A percentile compares a stretch with the other conserved stretches of the same genome.
Evolutionary conservation across 2,329 filamentous ascomycete genomes (phyloP).

Genomic region (Diaporthe aspalathi): DNA sequence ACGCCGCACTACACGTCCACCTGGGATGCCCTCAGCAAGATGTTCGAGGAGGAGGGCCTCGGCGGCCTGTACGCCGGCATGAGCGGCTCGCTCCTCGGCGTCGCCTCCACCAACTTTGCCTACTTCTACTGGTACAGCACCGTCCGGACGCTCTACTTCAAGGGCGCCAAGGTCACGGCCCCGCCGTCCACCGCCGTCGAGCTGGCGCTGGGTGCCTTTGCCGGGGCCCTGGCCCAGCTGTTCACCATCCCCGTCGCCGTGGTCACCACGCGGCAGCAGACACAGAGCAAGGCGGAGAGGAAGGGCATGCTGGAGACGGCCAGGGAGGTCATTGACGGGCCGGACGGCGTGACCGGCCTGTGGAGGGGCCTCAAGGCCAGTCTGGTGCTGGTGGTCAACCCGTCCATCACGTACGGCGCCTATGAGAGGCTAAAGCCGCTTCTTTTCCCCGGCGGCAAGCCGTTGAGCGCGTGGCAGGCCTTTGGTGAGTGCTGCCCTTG

Average conservation of each 20-base stretch:
- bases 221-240: slow-evolving; percentile 90
- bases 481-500: slow-evolving; percentile 75
- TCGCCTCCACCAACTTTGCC: slow-evolving; percentile 97
- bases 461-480: slow-evolving; percentile 84
- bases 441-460: slow-evolving; percentile 78
- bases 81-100: slow-evolving; percentile 85
- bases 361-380: slow-evolving; percentile 98
- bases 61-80: slow-evolving; percentile 90
- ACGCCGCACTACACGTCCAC: slow-evolving; percentile 86
- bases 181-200: slow-evolving; percentile 84
- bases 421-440: slow-evolving; percentile 88
- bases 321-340: slow-evolving; percentile 87
- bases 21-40: slow-evolving; percentile 88
- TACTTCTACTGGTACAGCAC: slow-evolving; percentile 99
- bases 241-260: slow-evolving; percentile 98
- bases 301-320: slow-evolving; percentile 91
- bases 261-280: slow-evolving; percentile 95
- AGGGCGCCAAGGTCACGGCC: slow-evolving; percentile 60
- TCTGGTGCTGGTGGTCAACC: slow-evolving; percentile 94
- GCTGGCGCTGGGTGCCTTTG: slow-evolving; percentile 84
- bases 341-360: slow-evolving; percentile 88
- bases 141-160: slow-evolving; percentile 83
- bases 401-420: slow-evolving; percentile 96
- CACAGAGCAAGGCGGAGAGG: slow-evolving; percentile 83
- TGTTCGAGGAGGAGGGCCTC: slow-evolving; percentile 82